Evolutionary conservation across 768 basidiomycete genomes (phyloP).

Genomic region (Lactarius evosmus): DNA sequence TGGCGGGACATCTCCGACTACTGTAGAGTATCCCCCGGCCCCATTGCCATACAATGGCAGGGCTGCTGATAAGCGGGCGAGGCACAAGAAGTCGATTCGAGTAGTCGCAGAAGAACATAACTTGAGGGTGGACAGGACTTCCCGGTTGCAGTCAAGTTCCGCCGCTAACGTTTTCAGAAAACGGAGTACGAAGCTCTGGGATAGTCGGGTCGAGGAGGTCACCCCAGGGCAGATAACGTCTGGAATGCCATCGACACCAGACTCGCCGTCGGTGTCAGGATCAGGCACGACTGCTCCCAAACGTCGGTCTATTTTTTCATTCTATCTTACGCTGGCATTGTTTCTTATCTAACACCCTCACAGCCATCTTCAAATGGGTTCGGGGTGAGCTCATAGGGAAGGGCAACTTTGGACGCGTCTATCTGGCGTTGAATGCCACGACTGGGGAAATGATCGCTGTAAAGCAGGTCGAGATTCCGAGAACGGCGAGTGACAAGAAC

Average conservation of each 20-base stretch:
- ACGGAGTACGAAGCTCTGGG: slow-evolving; percentile 95
- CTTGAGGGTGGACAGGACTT: slow-evolving; percentile 66
- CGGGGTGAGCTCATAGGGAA: slow-evolving; percentile 96
- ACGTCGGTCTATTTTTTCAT: slow-evolving; percentile 47
- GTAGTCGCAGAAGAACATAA: slow-evolving; percentile 88
- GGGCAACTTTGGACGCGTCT: slow-evolving; percentile 95
- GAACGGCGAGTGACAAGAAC: slow-evolving; percentile 85
- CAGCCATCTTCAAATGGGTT: slow-evolving; percentile 96
- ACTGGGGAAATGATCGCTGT: slow-evolving; percentile 99
- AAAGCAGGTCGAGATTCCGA: slow-evolving; percentile 96
- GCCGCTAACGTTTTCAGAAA: slow-evolving; percentile 59
- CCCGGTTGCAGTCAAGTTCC: slow-evolving; percentile 52
- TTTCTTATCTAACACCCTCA: slow-evolving; percentile 15
- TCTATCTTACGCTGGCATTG: slow-evolving; percentile 3
- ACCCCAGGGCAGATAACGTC: slow-evolving; percentile 65
- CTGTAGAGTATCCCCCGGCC: slow-evolving; percentile 47
- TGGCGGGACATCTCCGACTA: slow-evolving; percentile 74
- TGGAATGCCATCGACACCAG: slow-evolving; percentile 45
- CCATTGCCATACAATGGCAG: slow-evolving; percentile 31
- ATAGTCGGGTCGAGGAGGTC: slow-evolving; percentile 89
- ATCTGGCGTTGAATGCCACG: slow-evolving; percentile 91
- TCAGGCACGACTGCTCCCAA: slow-evolving; percentile 42
- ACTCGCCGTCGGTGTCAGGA: slow-evolving; percentile 53
- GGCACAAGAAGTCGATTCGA: slow-evolving; percentile 88
- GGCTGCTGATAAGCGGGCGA: slow-evolving; percentile 40